Evolutionary conservation across 2,329 filamentous ascomycete genomes (phyloP), one percentile per base, ranked within the genome.

Genomic region (Calonectria pseudoturangicola): DNA sequence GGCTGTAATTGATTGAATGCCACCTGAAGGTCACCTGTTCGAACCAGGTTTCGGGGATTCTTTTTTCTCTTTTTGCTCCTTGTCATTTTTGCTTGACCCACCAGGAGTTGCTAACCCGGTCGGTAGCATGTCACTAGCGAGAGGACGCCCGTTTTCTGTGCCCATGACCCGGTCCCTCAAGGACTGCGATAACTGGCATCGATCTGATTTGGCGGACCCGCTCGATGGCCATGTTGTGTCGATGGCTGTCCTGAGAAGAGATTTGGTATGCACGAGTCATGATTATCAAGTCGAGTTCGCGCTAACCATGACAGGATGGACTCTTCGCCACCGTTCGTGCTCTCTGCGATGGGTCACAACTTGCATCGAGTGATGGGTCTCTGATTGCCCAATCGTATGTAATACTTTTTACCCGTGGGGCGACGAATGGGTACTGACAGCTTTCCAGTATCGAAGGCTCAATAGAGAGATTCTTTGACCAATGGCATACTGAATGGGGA

Each of bases 141-240:
- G 93, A 69, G 93, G 93, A 8, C 87, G 93, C 74, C 92, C 88
- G 27, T 94, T 93, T 77, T 92, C 91, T 0, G 89, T 94, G 0
- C 93, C 93, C 0, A 87, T 92, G 63, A 93, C 92, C 1, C 88
- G 90, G 1, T 86, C 93, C 0, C 87, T 95, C 25, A 90, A 91
- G 73, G 89, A 91, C 60, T 94, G 93, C 76, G 92, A 95, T 74
- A 86, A 87, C 9, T 95, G 93, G 93, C 92, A 94, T 76, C 83
- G 89, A 16, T 91, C 90, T 10, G 86, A 88, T 41, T 87, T 92
- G 66, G 90, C 92, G 1, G 92, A 94, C 78, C 85, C 88, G 15
- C 92, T 92, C 80, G 93, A 95, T 80, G 92, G 92, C 0, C 91
- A 92, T n/a, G 85, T 94, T 64, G 89, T 93, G 18, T 94, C 93